A percentile compares a stretch with the other conserved stretches of the same genome.
Conservation (phyloP, 148 eudicot genomes). For the Chenopodium formosanum region DNA sequence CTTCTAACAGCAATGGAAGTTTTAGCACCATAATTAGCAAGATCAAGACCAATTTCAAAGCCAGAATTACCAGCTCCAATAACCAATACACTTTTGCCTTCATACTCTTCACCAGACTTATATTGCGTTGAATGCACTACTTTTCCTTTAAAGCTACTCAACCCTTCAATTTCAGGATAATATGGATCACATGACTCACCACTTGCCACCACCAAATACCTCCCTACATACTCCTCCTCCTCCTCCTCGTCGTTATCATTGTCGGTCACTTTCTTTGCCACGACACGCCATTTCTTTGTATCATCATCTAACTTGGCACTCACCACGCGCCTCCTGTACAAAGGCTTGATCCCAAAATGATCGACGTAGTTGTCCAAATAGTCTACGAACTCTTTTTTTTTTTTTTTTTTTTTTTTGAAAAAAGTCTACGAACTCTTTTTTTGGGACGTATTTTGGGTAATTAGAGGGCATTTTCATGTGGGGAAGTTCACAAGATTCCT, state of each 20-base stretch:
- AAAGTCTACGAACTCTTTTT: neutral
- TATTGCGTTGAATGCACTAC: constrained; percentile 61
- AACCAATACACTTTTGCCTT: constrained; percentile 53
- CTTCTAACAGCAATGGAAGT: constrained; percentile 69
- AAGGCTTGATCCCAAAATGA: constrained; percentile 56
- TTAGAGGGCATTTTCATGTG: constrained; percentile 36
- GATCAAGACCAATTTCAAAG: constrained; percentile 76
- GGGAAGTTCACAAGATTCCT: constrained; percentile 59
- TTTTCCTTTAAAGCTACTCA: constrained; percentile 50
- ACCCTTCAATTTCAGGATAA: constrained; percentile 56
- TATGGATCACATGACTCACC: constrained; percentile 62
- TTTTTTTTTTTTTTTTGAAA: neutral
- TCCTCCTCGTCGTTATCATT: neutral
- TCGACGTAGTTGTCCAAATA: constrained; percentile 62
- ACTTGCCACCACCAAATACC: constrained; percentile 74
- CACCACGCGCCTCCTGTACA: constrained; percentile 43
- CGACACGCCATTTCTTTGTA: constrained; percentile 43
- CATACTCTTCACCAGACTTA: constrained; percentile 50
- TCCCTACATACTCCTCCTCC: constrained; percentile 47
- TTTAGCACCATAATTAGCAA: constrained; percentile 47
- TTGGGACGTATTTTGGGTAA: constrained; percentile 47
- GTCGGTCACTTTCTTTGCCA: constrained; percentile 6
- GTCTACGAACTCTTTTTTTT: constrained; percentile 32
- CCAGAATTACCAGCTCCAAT: constrained; percentile 92
- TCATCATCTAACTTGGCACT: constrained; percentile 41